Base-by-base conservation (phyloP, 345 rosid species). In the Salix exigua region DNA sequence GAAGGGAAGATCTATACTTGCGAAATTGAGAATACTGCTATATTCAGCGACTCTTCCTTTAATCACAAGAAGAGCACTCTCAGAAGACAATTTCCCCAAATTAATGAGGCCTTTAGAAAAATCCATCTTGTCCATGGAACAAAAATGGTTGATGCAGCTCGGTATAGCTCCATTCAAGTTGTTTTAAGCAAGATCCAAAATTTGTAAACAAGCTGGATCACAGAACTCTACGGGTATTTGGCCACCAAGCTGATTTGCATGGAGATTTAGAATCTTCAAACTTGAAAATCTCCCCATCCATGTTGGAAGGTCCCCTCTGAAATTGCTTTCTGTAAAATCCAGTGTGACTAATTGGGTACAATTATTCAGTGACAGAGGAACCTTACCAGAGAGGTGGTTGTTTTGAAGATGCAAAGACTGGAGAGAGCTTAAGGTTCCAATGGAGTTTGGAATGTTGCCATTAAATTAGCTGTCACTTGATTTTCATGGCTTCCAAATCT, bases 371-470 rank as follows among this genome's bases (percentile, higher is more conserved):
- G 21, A 72, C 33, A 7, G 2, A 23, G 75, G 78, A 11, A 81
- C 28, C 30, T 53, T 58, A 1, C 81, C 81, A 5, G 73, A 33
- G 9, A 81, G 16, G 2, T 17, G 55, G 28, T 78, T 78, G 23
- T 42, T 78, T 19, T 65, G 70, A 8, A 82, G 71, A 66, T 70
- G 31, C 40, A 85, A 63, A 1, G 84, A 80, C 14, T 35, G 16
- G 13, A 83, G 81, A 23, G 19, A 2, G 3, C 4, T 62, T 68
- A 81, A 76, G 0, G 26, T n/a, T 2, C 79, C 81, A 4, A 81
- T 42, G 6, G 86, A 81, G 11, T 37, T 37, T 0, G 88, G 83
- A 40, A 85, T 69, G 4, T 14, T 62, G 12, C 86, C 84, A 2
- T 0, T 28, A 2, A 83, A 31, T 2, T 72, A 48, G 42, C 79